Conservation (phyloP, 192 early-diverging fungal genomes). For the Podila epigama region DNA sequence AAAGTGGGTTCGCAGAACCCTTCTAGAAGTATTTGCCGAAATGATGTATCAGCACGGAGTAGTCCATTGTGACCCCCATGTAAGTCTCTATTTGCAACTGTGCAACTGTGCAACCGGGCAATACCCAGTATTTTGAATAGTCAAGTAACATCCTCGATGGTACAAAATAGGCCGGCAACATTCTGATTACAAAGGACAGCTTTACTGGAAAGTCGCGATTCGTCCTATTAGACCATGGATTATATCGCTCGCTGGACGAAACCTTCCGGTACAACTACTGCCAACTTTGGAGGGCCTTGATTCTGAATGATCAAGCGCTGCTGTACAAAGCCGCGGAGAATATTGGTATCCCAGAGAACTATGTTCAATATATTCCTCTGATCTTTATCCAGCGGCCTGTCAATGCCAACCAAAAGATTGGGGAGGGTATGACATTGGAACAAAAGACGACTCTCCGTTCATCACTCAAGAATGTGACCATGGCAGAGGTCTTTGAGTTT, state of each 20-base stretch:
- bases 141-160: too few relatives aligned
- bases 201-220: slow-evolving; percentile 42
- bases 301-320: slow-evolving; percentile 49
- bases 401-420: slow-evolving; percentile 43
- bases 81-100: not conserved
- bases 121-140: not conserved
- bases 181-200: slow-evolving; percentile 45
- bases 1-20: slow-evolving; percentile 44
- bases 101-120: not conserved
- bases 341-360: slow-evolving; percentile 49
- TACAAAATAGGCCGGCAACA: slow-evolving; percentile 48
- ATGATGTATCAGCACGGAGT: slow-evolving; percentile 57
- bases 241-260: slow-evolving; percentile 55
- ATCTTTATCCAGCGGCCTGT: slow-evolving; percentile 56
- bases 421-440: slow-evolving; percentile 48
- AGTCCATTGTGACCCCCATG: slow-evolving; percentile 56
- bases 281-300: slow-evolving; percentile 56
- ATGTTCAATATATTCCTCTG: slow-evolving; percentile 52
- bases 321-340: slow-evolving; percentile 30
- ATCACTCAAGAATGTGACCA: slow-evolving; percentile 50
- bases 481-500: slow-evolving; percentile 60
- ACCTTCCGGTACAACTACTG: slow-evolving; percentile 59
- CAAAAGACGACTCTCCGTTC: slow-evolving; percentile 36
- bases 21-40: slow-evolving; percentile 61
- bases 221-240: slow-evolving; percentile 58